Conservation (phyloP, 176 grass and related monocot species). For the Elymus sibiricus region DNA sequence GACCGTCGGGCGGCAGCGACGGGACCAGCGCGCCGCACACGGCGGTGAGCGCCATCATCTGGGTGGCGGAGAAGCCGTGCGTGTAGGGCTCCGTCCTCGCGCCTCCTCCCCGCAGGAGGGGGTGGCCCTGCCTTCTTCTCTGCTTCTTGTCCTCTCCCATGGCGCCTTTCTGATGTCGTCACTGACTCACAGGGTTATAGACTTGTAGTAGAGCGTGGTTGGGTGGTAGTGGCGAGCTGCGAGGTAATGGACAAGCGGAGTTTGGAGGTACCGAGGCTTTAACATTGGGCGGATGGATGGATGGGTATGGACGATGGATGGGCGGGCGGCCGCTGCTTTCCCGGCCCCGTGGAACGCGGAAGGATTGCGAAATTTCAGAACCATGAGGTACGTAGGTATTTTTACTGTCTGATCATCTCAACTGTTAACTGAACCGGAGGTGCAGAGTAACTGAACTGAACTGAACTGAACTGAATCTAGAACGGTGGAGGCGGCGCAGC, state of each 20-base stretch:
- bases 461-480: slow-evolving; percentile 10
- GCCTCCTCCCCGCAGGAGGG: slow-evolving; percentile 51
- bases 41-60: slow-evolving; percentile 59
- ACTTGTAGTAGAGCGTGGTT: not conserved
- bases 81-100: slow-evolving; percentile 40
- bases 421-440: slow-evolving; percentile 10
- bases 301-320: not conserved
- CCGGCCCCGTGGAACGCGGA: not conserved
- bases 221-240: not conserved
- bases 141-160: slow-evolving; percentile 28
- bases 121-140: slow-evolving; percentile 47
- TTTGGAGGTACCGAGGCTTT: not conserved
- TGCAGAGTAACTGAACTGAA: not conserved
- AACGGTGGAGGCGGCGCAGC: not conserved
- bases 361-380: not conserved
- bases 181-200: not conserved
- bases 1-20: slow-evolving; percentile 30
- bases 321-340: not conserved
- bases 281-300: not conserved
- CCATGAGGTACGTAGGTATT: not conserved
- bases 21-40: slow-evolving; percentile 61
- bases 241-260: slow-evolving; percentile 1
- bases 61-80: slow-evolving; percentile 75
- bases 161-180: not conserved
- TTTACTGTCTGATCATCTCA: not conserved